Conservation (phyloP, 2,329 filamentous ascomycete genomes). For the Setomelanomma holmii region DNA sequence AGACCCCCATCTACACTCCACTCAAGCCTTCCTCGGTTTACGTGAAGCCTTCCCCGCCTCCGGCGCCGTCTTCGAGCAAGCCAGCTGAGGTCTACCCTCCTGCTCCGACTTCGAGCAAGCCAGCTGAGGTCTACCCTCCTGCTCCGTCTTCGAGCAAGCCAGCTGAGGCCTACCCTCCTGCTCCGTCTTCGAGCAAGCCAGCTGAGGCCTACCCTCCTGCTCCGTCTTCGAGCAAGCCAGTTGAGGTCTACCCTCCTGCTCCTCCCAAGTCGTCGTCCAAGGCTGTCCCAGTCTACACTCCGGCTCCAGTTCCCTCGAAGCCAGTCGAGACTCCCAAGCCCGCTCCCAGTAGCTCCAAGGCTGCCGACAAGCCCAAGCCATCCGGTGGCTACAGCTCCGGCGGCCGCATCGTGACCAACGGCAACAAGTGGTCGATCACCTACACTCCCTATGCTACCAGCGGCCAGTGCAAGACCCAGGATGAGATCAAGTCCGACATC, state of each 20-base stretch:
- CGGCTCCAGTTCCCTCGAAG: slow-evolving; percentile 14
- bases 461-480: slow-evolving; percentile 53
- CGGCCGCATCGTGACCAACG: slow-evolving; percentile 49
- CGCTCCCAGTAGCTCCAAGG: slow-evolving; percentile 28
- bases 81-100: slow-evolving; percentile 18
- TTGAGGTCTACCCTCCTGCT: slow-evolving; percentile 2
- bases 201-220: too few species aligned
- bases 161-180: slow-evolving; percentile 26
- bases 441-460: slow-evolving; percentile 56
- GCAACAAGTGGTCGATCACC: slow-evolving; percentile 57
- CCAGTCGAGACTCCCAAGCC: slow-evolving; percentile 21
- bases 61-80: slow-evolving; percentile 9
- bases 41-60: slow-evolving; percentile 12
- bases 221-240: neutral
- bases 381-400: slow-evolving; percentile 30
- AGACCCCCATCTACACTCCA: slow-evolving; percentile 58
- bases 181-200: too few species aligned
- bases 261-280: slow-evolving; percentile 12
- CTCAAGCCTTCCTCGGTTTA: slow-evolving; percentile 15
- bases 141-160: slow-evolving; percentile 24
- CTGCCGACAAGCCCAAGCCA: slow-evolving; percentile 37
- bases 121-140: slow-evolving; percentile 20
- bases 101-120: slow-evolving; percentile 6
- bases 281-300: slow-evolving; percentile 3
- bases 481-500: slow-evolving; percentile 51